Evolutionary conservation across 352 stramenopile genomes (phyloP), one percentile per base, ranked within the genome.

Genomic region (Phytophthora pluvialis): DNA sequence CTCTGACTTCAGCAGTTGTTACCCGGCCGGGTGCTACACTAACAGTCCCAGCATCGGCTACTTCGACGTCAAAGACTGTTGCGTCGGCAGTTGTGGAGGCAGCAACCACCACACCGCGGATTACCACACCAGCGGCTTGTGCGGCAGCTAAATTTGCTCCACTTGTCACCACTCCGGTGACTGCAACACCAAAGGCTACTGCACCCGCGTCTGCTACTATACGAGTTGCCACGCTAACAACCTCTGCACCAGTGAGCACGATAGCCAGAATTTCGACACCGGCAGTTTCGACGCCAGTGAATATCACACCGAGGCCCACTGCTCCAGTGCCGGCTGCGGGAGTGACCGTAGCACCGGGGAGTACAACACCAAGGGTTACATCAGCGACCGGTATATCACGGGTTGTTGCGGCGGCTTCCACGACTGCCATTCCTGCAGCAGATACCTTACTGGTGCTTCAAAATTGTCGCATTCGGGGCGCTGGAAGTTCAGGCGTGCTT

Each of bases 401-500:
- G 29, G 28, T 48, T 49, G 26, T 44, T 42, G 10, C 32, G 25
- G 5, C 18, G 1, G 18, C 38, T 39, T 10, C 55, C 35, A 28
- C 29, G 8, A 36, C 26, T n/a, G 54, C 40, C 11, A 44, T 57
- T 13, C 49, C 55, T 29, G 44, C 60, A 35, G 50, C 59, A 31
- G 47, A 66, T 4, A 89, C 74, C 31, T 62, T 75, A 31, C 58
- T 87, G 9, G 58, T 91, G 16, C 60, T 91, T 36, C 76, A 88
- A 36, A 73, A 90, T 44, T 91, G 80, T 50, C 75, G 76, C 9
- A 81, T 91, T 51, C 80, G 78, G 31, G 59, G 80, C 48, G 72
- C 69, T 11, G 80, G 80, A 6, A 91, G 74, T 51, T 91, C 81
- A 0, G 84, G 83, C 12, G 76, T 94, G 7, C 44, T 94, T 18